phyloP scores from a whole-genome alignment of 2,329 filamentous ascomycete genomes.

The Sclerotinia nivalis region DNA sequence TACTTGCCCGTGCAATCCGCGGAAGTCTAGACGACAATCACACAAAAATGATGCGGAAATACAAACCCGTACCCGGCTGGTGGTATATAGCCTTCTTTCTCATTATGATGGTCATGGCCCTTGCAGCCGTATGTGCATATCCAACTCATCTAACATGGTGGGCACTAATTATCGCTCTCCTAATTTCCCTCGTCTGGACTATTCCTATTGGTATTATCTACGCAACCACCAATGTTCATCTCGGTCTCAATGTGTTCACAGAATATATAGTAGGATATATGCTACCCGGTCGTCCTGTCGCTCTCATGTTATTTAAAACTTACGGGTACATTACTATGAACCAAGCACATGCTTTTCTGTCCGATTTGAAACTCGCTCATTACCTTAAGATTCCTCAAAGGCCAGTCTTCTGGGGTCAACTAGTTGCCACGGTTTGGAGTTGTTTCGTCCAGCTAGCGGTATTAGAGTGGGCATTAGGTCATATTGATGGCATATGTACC shows the following conservation, averaged over 20 bases:
- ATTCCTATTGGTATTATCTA: constrained; percentile 70
- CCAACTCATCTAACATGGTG: constrained; percentile 31
- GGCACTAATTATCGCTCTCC: constrained; percentile 36
- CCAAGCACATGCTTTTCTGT: constrained; percentile 24
- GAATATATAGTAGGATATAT: constrained; percentile 74
- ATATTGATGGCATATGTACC: constrained; percentile 65
- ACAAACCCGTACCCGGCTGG: constrained; percentile 56
- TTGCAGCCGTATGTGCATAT: constrained; percentile 27
- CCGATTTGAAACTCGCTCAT: constrained; percentile 52
- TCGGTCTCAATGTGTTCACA: constrained; percentile 72
- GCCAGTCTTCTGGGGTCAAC: constrained; percentile 66
- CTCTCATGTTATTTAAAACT: constrained; percentile 71
- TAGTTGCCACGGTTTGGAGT: constrained; percentile 65
- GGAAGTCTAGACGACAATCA: constrained; percentile 40
- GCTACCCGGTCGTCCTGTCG: constrained; percentile 67
- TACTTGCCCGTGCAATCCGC: constrained; percentile 68
- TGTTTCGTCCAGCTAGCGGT: constrained; percentile 67
- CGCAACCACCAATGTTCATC: constrained; percentile 68
- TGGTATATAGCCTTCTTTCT: constrained; percentile 54
- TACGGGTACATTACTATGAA: constrained; percentile 28
- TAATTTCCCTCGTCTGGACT: constrained; percentile 39
- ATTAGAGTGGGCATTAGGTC: constrained; percentile 60
- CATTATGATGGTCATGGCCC: constrained; percentile 48
- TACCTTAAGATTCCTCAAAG: constrained; percentile 61
- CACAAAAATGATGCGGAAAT: constrained; percentile 57